A percentile compares a stretch with the other conserved stretches of the same genome.
These are phyloP conservation scores for Backusella liffmaniae DNA, from an alignment of 192 early-diverging fungal species.

Conservation along the genomic window DNA sequence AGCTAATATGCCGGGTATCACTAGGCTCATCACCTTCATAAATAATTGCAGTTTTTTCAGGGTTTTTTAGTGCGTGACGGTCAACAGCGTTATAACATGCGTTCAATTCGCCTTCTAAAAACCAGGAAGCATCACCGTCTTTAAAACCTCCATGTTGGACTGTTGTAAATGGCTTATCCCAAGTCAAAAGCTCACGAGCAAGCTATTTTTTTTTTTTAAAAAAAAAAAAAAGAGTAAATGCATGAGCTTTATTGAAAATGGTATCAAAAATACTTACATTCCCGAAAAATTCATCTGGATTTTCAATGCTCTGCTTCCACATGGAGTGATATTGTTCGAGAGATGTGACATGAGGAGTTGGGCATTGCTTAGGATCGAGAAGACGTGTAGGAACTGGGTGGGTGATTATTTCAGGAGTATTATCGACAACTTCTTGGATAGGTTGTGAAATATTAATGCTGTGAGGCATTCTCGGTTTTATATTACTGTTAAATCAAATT, in stretches of 20 bases:
- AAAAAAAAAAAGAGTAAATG: neutral
- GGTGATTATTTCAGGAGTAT: conserved; percentile 12
- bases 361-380: conserved; percentile 47
- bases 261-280: conserved; percentile 73
- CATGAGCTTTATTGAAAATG: conserved; percentile 63
- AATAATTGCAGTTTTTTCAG: conserved; percentile 11
- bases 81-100: conserved; percentile 96
- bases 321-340: conserved; percentile 76
- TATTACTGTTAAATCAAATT: neutral
- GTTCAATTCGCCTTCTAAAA: conserved; percentile 86
- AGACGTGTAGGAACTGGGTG: conserved; percentile 65
- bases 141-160: conserved; percentile 73
- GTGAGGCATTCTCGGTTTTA: neutral
- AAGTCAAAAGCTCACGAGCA: conserved; percentile 75
- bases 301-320: conserved; percentile 76
- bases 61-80: conserved; percentile 1
- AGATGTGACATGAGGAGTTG: conserved; percentile 71
- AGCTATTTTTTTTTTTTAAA: conserved; percentile 39
- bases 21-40: conserved; percentile 76
- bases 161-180: conserved; percentile 77
- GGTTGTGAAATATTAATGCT: neutral
- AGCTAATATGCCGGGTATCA: conserved; percentile 73
- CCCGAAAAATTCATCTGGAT: conserved; percentile 81
- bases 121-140: conserved; percentile 90
- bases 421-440: neutral